Evolutionary conservation across 441 rosid species (phyloP).

Genomic region (Theobroma grandiflorum): DNA sequence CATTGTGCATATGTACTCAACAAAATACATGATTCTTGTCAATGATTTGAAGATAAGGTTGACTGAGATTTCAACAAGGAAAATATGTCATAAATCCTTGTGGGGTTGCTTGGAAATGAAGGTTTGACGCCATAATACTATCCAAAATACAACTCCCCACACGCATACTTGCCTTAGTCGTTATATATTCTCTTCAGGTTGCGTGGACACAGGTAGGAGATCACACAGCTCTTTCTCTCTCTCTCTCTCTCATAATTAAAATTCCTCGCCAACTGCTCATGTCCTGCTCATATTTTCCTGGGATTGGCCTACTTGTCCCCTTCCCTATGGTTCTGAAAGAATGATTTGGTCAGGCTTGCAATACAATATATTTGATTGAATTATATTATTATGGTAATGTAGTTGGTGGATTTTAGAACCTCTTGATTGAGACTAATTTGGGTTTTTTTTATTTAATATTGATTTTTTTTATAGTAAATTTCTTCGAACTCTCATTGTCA

Average conservation of each 20-base stretch:
- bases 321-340: slow-evolving; percentile 24
- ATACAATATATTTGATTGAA: slow-evolving; percentile 10
- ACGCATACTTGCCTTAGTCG: slow-evolving; percentile 8
- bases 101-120: slow-evolving; percentile 28
- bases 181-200: slow-evolving; percentile 10
- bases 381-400: slow-evolving; percentile 27
- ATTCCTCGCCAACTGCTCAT: slow-evolving; percentile 13
- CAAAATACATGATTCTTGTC: neutral
- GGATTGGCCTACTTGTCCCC: slow-evolving; percentile 29
- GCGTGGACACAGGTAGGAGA: neutral
- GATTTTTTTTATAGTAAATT: neutral
- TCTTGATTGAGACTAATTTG: slow-evolving; percentile 21
- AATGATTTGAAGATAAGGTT: slow-evolving; percentile 8
- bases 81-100: neutral
- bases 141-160: neutral
- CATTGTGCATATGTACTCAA: no score
- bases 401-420: slow-evolving; percentile 36
- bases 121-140: slow-evolving; percentile 27
- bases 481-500: slow-evolving; percentile 19
- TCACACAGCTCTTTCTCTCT: neutral
- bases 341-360: slow-evolving; percentile 32
- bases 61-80: slow-evolving; percentile 19
- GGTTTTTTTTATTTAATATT: neutral
- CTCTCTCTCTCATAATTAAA: slow-evolving; percentile 13
- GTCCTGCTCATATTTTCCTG: neutral